Evolutionary conservation across 1,284 basidiomycete genomes (phyloP).

Genomic region (Malassezia brasiliensis): DNA sequence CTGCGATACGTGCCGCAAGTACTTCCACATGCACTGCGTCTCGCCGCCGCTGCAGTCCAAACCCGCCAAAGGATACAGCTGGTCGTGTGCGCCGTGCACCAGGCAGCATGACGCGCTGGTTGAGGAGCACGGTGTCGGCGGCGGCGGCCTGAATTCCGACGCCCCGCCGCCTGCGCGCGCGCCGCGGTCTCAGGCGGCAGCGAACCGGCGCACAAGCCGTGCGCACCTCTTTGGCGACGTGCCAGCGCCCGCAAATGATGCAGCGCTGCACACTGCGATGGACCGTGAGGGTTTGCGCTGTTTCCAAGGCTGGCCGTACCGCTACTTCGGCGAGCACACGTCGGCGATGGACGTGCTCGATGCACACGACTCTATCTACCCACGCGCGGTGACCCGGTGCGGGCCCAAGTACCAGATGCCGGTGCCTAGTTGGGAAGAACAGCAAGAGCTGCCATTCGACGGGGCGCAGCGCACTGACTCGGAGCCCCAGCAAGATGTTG

Average conservation of each 20-base stretch:
- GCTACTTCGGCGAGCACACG: conserved; percentile 89
- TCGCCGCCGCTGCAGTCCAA: conserved; percentile 87
- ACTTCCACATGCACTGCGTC: conserved; percentile 90
- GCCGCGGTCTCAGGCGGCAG: not conserved
- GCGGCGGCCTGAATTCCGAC: conserved; percentile 16
- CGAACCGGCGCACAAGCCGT: conserved; percentile 18
- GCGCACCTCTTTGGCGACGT: conserved; percentile 16
- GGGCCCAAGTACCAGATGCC: conserved; percentile 75
- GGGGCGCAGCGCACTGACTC: not conserved
- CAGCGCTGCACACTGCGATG: conserved; percentile 17
- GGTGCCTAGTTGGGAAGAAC: conserved; percentile 38
- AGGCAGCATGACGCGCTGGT: conserved; percentile 57
- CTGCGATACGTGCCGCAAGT: conserved; percentile 85
- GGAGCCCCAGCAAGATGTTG: not conserved
- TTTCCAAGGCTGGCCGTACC: conserved; percentile 88
- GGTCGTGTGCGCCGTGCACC: conserved; percentile 91
- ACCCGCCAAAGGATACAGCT: conserved; percentile 90
- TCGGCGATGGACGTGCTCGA: conserved; percentile 59
- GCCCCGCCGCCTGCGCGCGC: not conserved
- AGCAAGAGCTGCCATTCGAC: conserved; percentile 12
- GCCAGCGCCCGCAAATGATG: conserved; percentile 20
- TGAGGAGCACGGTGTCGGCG: conserved; percentile 19
- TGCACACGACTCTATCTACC: conserved; percentile 87
- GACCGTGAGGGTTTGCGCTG: conserved; percentile 55
- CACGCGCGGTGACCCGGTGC: conserved; percentile 73